Evolutionary conservation across 2,329 filamentous ascomycete genomes (phyloP), one percentile per base, ranked within the genome.

Genomic region (Aspergillus piperis): DNA sequence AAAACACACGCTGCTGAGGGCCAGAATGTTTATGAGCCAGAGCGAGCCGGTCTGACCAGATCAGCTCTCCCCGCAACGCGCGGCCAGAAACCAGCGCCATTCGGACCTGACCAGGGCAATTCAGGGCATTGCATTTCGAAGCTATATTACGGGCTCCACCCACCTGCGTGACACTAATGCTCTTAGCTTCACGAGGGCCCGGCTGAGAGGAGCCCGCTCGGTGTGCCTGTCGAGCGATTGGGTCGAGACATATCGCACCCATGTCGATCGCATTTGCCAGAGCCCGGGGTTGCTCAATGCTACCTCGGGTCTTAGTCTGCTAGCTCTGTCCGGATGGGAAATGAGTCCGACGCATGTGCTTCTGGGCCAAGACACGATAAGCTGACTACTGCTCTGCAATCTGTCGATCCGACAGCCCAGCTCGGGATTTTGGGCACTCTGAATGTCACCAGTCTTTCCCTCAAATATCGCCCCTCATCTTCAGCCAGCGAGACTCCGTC

Each of bases 311-410:
- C 39, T 25, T 41, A 17, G 15, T 30, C 10, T 30, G 17, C n/a
- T 13, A 7, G n/a, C 10, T 17, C 27, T 25, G 11, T 32, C 53
- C 10, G 17, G 41, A 55, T 15, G 25, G 53, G 39, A 19, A 55
- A 55, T 55, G 53, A 10, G 39, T 32, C 53, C 53, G 53, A 55
- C 17, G 42, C 53, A 55, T 55, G 53, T 55, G 53, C 30, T 19
- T 55, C 36, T 36, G 8, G 11, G 15, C 23, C 5, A 8, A n/a
- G 8, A 30, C 8, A 19, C 15, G 25, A 17, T 10, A 15, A 17
- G 47, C 47, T 32, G 47, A 32, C 10, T 17, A 8, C 17, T 19
- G 25, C n/a, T 30, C 51, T 36, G 21, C 51, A 53, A 10, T 23
- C 21, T 36, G 39, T n/a, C 38, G 52, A 54, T 54, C 52, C 8